Base-by-base conservation (phyloP, 2,329 filamentous ascomycete species). In the Didymella segeticola region DNA sequence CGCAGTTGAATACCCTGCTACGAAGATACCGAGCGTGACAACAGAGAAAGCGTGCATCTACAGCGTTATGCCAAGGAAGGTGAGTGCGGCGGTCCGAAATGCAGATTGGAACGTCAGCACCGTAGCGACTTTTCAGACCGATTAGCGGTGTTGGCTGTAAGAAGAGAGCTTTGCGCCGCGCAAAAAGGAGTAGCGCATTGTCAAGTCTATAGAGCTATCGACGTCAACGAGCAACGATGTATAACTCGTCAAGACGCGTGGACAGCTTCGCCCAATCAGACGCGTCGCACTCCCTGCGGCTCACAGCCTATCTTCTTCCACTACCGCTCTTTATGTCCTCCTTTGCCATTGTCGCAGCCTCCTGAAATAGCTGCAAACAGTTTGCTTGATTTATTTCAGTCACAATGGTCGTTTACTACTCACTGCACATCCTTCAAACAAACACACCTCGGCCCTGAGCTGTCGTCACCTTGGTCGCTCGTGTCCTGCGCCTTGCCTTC, bases 1-100 rank as follows among this genome's bases (percentile, higher is more conserved):
- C 74, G 95, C 95, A 79, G 95, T 99, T 77, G 93, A 98, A 84
- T 99, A 99, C 78, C 95, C 95, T 81, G 95, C 93, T 84, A 98
- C 89, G 82, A 99, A 99, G 82, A 99, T 97, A 80, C 90, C 92
- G 80, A 96, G 87, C 72, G 93, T 96, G 78, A 97, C 86, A 77
- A 93, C 82, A 61, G 93, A 98, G 82, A 98, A 97, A 72, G 93
- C 91, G 91, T 97, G 93, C 93, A 98, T 98, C 83, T 82, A 85
- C 60, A 43, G 58, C 39, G 59, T 63, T 58, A 64, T 67, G 60
- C 61, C 63, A 66, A 66, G 63, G 49, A 19, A 50, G 38, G 39
- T 25, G 8, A 29, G 33, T 15, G 45, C 19, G 27, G 22, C 17
- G 12, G 15, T 47, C 25, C 26, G 17, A 27, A 15, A n/a, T 22